Evolutionary conservation across 768 basidiomycete species (phyloP).

Genomic region (Mycena polygramma): DNA sequence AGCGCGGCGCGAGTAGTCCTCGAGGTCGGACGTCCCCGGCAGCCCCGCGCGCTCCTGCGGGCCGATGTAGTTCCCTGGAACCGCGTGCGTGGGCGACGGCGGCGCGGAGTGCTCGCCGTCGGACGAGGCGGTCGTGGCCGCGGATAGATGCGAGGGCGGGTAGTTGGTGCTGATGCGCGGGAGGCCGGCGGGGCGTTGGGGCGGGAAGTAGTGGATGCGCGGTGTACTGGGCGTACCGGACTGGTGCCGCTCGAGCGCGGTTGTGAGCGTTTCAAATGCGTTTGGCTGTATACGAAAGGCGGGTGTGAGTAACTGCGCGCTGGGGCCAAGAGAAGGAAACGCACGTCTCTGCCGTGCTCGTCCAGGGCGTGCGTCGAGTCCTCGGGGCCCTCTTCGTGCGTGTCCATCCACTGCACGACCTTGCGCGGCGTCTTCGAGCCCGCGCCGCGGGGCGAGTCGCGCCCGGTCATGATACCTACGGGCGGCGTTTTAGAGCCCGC

Average conservation of each 20-base stretch:
- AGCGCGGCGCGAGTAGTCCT: slow-evolving; percentile 43
- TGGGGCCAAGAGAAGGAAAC: too few species aligned
- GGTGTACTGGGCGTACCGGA: slow-evolving; percentile 40
- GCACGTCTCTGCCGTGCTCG: slow-evolving; percentile 66
- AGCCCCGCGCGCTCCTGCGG: slow-evolving; percentile 76
- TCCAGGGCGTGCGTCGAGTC: slow-evolving; percentile 60
- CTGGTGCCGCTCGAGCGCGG: slow-evolving; percentile 66
- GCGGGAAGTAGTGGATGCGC: slow-evolving; percentile 49
- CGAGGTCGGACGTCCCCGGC: slow-evolving; percentile 50
- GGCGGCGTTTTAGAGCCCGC: slow-evolving; percentile 14
- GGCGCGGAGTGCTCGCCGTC: slow-evolving; percentile 38
- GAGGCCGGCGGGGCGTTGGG: slow-evolving; percentile 34
- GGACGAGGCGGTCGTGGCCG: slow-evolving; percentile 35
- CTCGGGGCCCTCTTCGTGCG: slow-evolving; percentile 32
- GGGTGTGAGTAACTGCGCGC: too few species aligned
- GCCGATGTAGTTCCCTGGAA: slow-evolving; percentile 71
- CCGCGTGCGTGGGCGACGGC: slow-evolving; percentile 46
- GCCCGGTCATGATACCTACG: slow-evolving; percentile 31
- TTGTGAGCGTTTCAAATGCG: slow-evolving; percentile 61
- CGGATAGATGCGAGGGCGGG: slow-evolving; percentile 6
- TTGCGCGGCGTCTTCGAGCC: slow-evolving; percentile 63
- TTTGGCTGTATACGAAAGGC: slow-evolving; percentile 55
- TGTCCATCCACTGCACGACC: slow-evolving; percentile 63
- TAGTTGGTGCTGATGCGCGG: slow-evolving; percentile 30
- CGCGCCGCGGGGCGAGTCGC: slow-evolving; percentile 21